Conservation (phyloP, 495 filamentous ascomycete genomes). For the Aspergillus steynii region DNA sequence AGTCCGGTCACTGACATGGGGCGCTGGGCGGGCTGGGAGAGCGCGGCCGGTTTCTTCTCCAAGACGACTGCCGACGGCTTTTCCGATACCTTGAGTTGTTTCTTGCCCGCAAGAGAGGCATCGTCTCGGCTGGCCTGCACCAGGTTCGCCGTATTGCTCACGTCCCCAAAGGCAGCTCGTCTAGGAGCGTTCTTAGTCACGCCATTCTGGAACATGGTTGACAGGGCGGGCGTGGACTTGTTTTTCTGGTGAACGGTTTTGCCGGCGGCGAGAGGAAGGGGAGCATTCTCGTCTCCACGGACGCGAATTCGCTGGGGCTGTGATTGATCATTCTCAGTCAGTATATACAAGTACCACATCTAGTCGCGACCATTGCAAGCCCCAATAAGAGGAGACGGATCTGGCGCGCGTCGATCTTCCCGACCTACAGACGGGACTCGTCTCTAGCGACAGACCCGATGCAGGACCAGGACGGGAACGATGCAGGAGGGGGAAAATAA, state of each 20-base stretch:
- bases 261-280: conserved; percentile 47
- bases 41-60: conserved; percentile 50
- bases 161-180: conserved; percentile 76
- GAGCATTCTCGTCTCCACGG: conserved; percentile 74
- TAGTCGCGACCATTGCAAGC: conserved; percentile 11
- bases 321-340: conserved; percentile 12
- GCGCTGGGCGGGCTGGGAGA: conserved; percentile 67
- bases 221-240: conserved; percentile 75
- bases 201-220: conserved; percentile 52
- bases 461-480: neutral
- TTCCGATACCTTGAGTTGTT: conserved; percentile 38
- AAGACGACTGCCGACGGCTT: conserved; percentile 37
- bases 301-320: conserved; percentile 76
- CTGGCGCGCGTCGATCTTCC: conserved; percentile 13
- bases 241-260: conserved; percentile 74
- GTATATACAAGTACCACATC: conserved; percentile 4
- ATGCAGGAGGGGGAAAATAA: neutral
- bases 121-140: conserved; percentile 54
- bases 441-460: neutral
- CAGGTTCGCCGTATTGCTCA: conserved; percentile 68
- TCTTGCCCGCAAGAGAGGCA: conserved; percentile 50
- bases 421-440: neutral
- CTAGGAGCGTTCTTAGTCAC: conserved; percentile 68
- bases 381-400: neutral
- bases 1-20: conserved; percentile 51